Evolutionary conservation across 805 yeast genomes (phyloP), one percentile per base, ranked within the genome.

Genomic region (Yarrowia porcina): DNA sequence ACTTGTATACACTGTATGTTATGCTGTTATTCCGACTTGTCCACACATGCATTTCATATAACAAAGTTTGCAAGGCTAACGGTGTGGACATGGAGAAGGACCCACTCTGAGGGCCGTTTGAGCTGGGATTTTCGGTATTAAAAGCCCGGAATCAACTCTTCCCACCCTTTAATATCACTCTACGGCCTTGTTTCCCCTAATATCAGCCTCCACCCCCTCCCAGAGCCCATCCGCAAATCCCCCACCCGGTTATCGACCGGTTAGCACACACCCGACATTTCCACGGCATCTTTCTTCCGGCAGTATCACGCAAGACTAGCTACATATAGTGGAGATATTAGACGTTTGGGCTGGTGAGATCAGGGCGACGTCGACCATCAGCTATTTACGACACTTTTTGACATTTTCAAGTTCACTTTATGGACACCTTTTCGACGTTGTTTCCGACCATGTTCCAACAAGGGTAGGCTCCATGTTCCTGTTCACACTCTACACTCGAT

Each of bases 201-300:
- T n/a, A n/a, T 17, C 23, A 2, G 4, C 41, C 9, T 11, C 21
- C 10, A 36, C 2, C 18, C 41, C 23, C 23, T 18, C 23, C 41
- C 6, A 36, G 6, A 10, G 41, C 23, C 23, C 23, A n/a, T 21
- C 27, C 25, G 4, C 15, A 13, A 39, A 23, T 4, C 28, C 30
- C n/a, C 50, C n/a, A 18, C 20, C 35, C 50, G 50, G 50, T 21
- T 44, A 45, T 45, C 36, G 36, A 20, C 52, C 52, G 52, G 50
- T 3, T 41, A n/a, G 20, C 25, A 6, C 6, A 10, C 13, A 15
- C 20, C 52, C 52, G 52, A 30, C 36, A 27, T n/a, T 8, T 45
- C 52, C 52, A 45, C 52, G 52, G 52, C 52, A 45, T 45, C 52
- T 45, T 23, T 30, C 2, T 18, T 45, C 52, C 52, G 52, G 18